Evolutionary conservation across 148 eudicot species (phyloP), one percentile per base, ranked within the genome.

Genomic region (Rhododendron mucronatum): DNA sequence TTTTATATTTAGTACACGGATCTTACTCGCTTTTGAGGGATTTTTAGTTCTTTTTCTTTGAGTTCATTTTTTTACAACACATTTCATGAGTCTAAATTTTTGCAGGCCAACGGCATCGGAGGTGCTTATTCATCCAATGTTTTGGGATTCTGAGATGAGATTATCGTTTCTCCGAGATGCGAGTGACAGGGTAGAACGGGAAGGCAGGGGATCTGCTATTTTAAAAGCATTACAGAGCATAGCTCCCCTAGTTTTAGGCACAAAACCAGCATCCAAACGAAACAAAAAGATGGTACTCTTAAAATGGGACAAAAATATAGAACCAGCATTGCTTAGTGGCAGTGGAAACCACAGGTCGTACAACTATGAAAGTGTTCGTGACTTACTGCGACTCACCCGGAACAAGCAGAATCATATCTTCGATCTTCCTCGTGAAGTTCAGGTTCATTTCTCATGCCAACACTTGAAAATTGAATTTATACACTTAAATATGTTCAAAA

Each of bases 161-260:
- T 84, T 97, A 37, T 95, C 95, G 47, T 97, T 97, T 88, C 91
- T 97, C 65, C 98, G 94, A 67, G 98, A 95, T 57, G 88, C 95
- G 15, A 97, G 99, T 86, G 99, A 97, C 86, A 92, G 99, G 87
- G 95, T 97, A 79, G 98, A 97, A 88, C 78, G 93, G 78, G 96
- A 97, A 91, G 98, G 94, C 82, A 90, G 99, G 84, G 95, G 89
- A 86, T 94, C 98, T 59, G 84, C 80, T 85, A 87, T 97, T 80
- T 85, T 97, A 23, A 86, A 78, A 71, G 93, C 92, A 35, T 84
- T 97, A 87, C 98, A 95, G 90, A 89, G 92, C 86, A 89, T 88
- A 82, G 96, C 92, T 61, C 89, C 94, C 4, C 80, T 65, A 75
- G 98, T 94, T 80, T 88, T 94, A 55, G 97, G 93, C 82, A 88